Base-by-base conservation (phyloP, 2,329 filamentous ascomycete genomes). In the Mycosphaerella arachidis region DNA sequence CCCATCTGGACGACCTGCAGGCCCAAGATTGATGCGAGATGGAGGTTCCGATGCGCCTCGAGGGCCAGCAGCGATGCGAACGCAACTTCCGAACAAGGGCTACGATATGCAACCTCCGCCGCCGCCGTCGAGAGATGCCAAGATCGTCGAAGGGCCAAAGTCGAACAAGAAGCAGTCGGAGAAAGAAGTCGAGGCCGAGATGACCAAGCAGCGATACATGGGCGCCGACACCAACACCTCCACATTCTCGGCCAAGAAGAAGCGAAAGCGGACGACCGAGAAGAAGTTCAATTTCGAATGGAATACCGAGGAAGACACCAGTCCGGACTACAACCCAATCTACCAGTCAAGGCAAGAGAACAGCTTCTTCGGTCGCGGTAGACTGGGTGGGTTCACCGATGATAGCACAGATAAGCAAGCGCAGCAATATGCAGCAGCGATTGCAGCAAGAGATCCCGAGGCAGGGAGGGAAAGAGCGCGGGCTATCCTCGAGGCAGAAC, bases 281-380 rank as follows among this genome's bases (percentile, higher is more conserved):
- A 91, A 92, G 76, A 97, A 99, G 74, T 99, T 99, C 80, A 99
- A 97, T 70, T 99, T 99, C 70, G 94, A 96, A 69, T 99, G 94
- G 94, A 95, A 96, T 68, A 84, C 86, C 0, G 90, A 95, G 62
- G 94, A 99, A 72, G 94, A 99, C 74, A 99, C 94, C 0, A 93
- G 88, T 65, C 84, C 81, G 2, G 88, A 91, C 67, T 89, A 92
- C 72, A 92, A 96, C 68, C 89, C 90, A 0, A 81, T 94, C 43
- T 95, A 96, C 73, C 82, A 88, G 54, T 79, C 86, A 29, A 82
- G 84, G 43, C 81, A 85, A 3, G 84, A 89, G 63, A 82, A 85
- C 4, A 86, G 84, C 60, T 88, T 91, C 77, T 90, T 85, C 68
- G 87, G 87, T 0, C 81, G 87, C 56, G 87, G 87, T 33, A 80